Base-by-base conservation (phyloP, 169 alveolate species). In the Besnoitia besnoiti region DNA sequence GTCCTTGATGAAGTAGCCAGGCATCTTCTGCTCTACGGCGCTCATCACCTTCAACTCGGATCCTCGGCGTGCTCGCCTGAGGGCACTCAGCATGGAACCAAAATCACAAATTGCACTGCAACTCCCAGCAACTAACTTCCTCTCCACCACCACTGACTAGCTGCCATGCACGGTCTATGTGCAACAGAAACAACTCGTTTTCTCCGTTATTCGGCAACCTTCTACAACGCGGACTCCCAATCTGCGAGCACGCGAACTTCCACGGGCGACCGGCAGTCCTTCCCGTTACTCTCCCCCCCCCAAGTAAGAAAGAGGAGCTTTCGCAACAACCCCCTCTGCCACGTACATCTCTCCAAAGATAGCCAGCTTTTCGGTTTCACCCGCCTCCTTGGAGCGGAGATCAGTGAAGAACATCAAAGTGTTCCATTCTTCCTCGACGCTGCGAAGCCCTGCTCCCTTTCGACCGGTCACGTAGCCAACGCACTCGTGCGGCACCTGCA, bases 391-490 rank as follows among this genome's bases (percentile, higher is more conserved):
- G 21, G 88, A 59, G 14, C 94, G 85, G 80, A 84, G 27, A 35
- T 89, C 95, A 10, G 90, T 79, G 77, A 95, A 95, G 62, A 95
- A 95, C 96, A 95, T 95, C 67, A 95, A 49, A 33, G 96, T 95
- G 21, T 94, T 93, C 85, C 95, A 95, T 62, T 95, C 96, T 85
- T 95, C 96, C 90, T 95, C 96, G 49, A 95, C 93, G 55, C 94
- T 90, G 40, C 96, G 90, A 30, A 95, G 88, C 44, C 95, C 96
- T 14, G 90, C 92, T 1, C 96, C 96, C 79, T 95, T 93, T 37
- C 94, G 85, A 27, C 96, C 96, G 19, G 96, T 95, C 59, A 95
- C 95, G 94, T 94, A 95, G 27, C 97, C 95, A 12, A 95, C 96
- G 77, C 95, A 94, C 10, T 62, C 94, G 75, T 94, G 92, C 44